Evolutionary conservation across 208 protist species (phyloP).

Genomic region (Herpetomonas tarakana): DNA sequence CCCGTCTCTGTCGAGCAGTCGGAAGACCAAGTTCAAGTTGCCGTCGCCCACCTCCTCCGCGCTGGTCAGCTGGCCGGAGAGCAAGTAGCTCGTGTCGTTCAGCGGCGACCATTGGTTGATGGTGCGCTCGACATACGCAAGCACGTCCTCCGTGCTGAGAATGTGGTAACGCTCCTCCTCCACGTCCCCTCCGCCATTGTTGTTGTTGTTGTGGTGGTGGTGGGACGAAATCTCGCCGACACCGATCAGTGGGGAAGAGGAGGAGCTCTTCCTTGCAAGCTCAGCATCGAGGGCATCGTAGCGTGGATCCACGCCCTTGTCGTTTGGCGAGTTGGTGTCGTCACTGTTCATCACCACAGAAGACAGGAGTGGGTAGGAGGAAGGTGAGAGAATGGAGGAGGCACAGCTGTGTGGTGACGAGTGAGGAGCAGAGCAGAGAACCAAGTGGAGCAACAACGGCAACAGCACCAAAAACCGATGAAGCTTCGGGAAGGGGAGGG

Average conservation of each 20-base stretch:
- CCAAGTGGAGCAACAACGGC: no score
- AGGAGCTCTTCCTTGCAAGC: no score
- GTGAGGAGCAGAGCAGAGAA: no score
- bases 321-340: background rate
- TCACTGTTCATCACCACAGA: no score
- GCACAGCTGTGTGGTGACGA: no score
- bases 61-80: conserved; percentile 9
- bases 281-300: no score
- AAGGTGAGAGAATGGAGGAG: no score
- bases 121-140: conserved; percentile 23
- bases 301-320: background rate
- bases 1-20: conserved; percentile 18
- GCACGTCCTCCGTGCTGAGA: conserved; percentile 15
- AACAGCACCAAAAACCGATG: no score
- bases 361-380: no score
- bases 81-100: conserved; percentile 6
- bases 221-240: no score
- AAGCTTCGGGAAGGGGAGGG: no score
- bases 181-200: background rate
- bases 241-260: no score
- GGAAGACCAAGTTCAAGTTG: conserved; percentile 35
- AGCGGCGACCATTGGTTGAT: conserved; percentile 10
- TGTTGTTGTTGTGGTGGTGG: conserved; percentile 11
- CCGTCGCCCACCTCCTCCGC: conserved; percentile 30
- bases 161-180: conserved; percentile 13